Evolutionary conservation across 192 early-diverging fungal genomes (phyloP).

Genomic region (Fimicolochytrium jonesii): DNA sequence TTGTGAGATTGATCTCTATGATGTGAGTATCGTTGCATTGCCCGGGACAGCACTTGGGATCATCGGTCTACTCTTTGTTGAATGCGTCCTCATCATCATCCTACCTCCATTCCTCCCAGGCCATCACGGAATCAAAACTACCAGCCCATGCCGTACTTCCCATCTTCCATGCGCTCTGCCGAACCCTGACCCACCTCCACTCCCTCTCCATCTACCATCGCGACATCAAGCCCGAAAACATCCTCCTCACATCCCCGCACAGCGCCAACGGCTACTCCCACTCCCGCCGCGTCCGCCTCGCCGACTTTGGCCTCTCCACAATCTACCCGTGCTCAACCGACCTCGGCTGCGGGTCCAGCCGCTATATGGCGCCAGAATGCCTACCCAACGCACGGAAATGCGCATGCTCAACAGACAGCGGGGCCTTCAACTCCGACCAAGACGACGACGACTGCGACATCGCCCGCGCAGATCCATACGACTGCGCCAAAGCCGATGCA

Average conservation of each 20-base stretch:
- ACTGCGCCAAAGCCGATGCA: conserved; percentile 75
- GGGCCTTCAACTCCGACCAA: no score
- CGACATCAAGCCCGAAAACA: conserved; percentile 95
- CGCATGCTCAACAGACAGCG: no score
- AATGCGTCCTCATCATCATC: neutral
- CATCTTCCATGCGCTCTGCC: conserved; percentile 14
- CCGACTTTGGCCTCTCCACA: conserved; percentile 93
- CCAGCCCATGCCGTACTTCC: conserved; percentile 22
- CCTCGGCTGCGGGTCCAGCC: conserved; percentile 80
- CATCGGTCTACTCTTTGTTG: no score
- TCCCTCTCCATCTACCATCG: conserved; percentile 79
- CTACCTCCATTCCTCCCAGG: conserved; percentile 2
- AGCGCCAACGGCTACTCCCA: conserved; percentile 17
- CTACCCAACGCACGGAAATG: conserved; percentile 6
- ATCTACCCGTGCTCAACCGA: conserved; percentile 66
- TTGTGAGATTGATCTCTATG: conserved; percentile 34
- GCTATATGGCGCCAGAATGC: conserved; percentile 84
- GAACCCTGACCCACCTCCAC: conserved; percentile 84
- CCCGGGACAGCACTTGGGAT: no score
- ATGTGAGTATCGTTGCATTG: conserved; percentile 27
- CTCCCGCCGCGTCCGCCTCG: conserved; percentile 64
- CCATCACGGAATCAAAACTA: conserved; percentile 18
- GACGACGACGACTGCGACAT: conserved; percentile 15
- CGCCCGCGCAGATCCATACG: conserved; percentile 46
- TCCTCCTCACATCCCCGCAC: conserved; percentile 47